Evolutionary conservation across 768 basidiomycete species (phyloP).

Genomic region (Lyophyllum atratum): DNA sequence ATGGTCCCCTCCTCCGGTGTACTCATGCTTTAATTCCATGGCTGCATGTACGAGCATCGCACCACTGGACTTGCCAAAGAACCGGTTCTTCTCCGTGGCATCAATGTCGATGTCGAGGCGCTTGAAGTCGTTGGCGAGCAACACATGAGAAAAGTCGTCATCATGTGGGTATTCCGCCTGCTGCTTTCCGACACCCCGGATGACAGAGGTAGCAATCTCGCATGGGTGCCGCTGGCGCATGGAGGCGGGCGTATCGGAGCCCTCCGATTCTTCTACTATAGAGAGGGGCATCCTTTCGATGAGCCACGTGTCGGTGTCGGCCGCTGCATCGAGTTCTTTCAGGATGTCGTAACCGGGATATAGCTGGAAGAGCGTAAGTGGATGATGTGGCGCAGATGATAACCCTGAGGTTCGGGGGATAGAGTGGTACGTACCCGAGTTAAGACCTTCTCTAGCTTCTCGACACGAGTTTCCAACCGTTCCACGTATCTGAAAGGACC

Average conservation of each 20-base stretch:
- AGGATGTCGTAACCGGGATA: conserved; percentile 66
- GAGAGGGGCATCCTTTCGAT: background rate
- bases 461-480: conserved; percentile 57
- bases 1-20: conserved; percentile 38
- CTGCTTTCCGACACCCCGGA: conserved; percentile 28
- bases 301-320: conserved; percentile 17
- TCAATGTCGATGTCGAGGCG: conserved; percentile 20
- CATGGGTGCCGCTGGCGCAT: conserved; percentile 7
- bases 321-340: conserved; percentile 48
- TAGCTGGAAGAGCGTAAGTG: conserved; percentile 40
- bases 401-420: background rate
- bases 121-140: conserved; percentile 5
- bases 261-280: background rate
- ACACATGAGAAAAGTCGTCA: conserved; percentile 35
- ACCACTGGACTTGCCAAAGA: conserved; percentile 60
- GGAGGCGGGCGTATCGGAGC: background rate
- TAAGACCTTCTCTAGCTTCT: conserved; percentile 64
- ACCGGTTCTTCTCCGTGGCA: conserved; percentile 40
- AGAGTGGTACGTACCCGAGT: conserved; percentile 26
- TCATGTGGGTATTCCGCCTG: conserved; percentile 27
- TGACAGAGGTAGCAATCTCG: conserved; percentile 34
- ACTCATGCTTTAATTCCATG: conserved; percentile 60
- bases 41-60: conserved; percentile 56
- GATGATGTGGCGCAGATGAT: background rate
- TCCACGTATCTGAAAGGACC: conserved; percentile 55